Evolutionary conservation across 768 basidiomycete species (phyloP), one percentile per base, ranked within the genome.

Genomic region (Fistulinella prunicolor): DNA sequence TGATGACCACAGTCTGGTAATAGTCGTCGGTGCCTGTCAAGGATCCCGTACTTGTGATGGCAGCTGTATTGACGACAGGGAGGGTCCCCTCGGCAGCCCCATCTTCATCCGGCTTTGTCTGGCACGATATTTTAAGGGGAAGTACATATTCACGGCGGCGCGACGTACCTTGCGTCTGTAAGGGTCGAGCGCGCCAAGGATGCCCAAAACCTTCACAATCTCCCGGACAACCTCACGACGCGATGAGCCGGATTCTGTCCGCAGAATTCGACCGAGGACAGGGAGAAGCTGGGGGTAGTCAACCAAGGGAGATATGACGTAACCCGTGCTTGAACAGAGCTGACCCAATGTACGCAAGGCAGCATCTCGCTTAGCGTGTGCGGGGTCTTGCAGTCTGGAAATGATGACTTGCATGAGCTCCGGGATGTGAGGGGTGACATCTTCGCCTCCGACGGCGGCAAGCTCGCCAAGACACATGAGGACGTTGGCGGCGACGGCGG

Each of bases 1-100:
- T 87, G 63, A 99, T 90, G 30, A 94, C 94, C 6, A 94, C 92
- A 6, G 91, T 92, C 64, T 98, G 96, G 70, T 94, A 99, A 69
- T 94, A 98, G 63, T 97, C 95, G 54, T 98, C 96, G 6, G 91
- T 84, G 17, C 82, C 77, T 16, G 83, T 75, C 23, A 74, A 72
- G 4, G 81, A 74, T 6, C 75, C 76, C 16, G 82, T 77, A 57
- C 82, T 85, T 39, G 77, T 79, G 39, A 83, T 72, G 10, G 85
- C 80, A 28, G 89, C 85, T 55, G 86, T 83, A 53, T 79, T 85
- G 32, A 82, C 80, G 35, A 80, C 77, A 17, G 79, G 74, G 39
- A 81, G 70, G 3, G 78, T 71, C 1, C 80, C 82, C 58, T 87
- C 85, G 42, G 66, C 76, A 0, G 74, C 73, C 13, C 73, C 70